Percentiles rank a stretch among this genome's conserved stretches.
These are phyloP conservation scores for Drosera capensis DNA, from an alignment of 148 eudicot genomes.

Conservation along the genomic window DNA sequence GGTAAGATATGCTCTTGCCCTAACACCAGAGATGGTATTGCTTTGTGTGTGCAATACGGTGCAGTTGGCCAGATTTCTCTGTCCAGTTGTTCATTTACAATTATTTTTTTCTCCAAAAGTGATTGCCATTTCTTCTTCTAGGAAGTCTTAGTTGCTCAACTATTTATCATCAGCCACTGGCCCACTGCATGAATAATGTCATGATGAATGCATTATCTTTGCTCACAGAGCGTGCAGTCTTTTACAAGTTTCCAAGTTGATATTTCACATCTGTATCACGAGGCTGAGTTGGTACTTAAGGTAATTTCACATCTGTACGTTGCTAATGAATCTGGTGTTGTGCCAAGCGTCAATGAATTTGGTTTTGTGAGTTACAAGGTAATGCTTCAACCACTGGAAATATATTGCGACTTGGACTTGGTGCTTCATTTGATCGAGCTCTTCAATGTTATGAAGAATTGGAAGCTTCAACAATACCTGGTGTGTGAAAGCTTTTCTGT, in stretches of 20 bases:
- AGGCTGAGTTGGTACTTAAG: slow-evolving; percentile 33
- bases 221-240: slow-evolving; percentile 21
- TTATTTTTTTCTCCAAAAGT: no score
- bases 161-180: no score
- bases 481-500: slow-evolving; percentile 24
- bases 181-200: no score
- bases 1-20: no score
- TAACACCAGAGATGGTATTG: no score
- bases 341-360: slow-evolving; percentile 1
- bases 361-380: slow-evolving; percentile 31
- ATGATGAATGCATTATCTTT: slow-evolving; percentile 2
- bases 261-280: slow-evolving; percentile 23
- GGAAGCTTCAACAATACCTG: slow-evolving; percentile 41
- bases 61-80: neutral
- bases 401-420: slow-evolving; percentile 39
- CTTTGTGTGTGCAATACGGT: neutral
- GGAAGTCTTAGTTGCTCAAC: no score
- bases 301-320: no score
- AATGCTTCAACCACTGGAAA: slow-evolving; percentile 41
- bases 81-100: neutral
- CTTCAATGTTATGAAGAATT: slow-evolving; percentile 24
- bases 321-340: neutral
- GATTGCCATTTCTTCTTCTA: no score
- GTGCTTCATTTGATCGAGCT: slow-evolving; percentile 37
- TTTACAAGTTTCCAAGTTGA: slow-evolving; percentile 43